Percentiles rank a stretch among this genome's conserved stretches.
These are phyloP conservation scores for Backusella liffmaniae DNA, from an alignment of 192 early-diverging fungal species.

Conservation along the genomic window DNA sequence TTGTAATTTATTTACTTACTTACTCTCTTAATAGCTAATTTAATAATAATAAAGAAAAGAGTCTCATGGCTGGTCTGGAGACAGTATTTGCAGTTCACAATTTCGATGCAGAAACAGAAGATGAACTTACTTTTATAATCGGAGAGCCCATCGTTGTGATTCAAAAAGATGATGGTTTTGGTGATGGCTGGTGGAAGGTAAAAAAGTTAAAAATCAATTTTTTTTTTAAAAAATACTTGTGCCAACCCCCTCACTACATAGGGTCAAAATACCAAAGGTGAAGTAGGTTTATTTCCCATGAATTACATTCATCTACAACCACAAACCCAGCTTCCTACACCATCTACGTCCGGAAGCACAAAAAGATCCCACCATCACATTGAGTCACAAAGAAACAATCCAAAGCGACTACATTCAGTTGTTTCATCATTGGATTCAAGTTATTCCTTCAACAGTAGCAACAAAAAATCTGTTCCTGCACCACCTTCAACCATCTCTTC, in stretches of 20 bases:
- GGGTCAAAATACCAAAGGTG: conserved; percentile 62
- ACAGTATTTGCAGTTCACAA: conserved; percentile 58
- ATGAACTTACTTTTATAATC: conserved; percentile 67
- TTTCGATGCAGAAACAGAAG: conserved; percentile 61
- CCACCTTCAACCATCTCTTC: background rate
- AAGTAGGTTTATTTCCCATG: conserved; percentile 70
- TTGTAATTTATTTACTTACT: background rate
- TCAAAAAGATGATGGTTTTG: conserved; percentile 69
- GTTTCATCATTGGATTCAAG: background rate
- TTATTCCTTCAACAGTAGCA: background rate
- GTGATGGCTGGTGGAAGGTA: conserved; percentile 82
- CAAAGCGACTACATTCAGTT: background rate
- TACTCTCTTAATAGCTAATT: background rate
- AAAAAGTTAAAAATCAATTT: too few species aligned
- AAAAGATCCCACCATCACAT: background rate
- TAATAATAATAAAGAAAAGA: background rate
- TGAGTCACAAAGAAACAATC: background rate
- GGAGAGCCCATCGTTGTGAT: conserved; percentile 68
- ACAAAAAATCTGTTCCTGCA: background rate
- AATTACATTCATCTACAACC: conserved; percentile 54
- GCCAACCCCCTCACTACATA: conserved; percentile 14
- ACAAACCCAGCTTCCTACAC: conserved; percentile 15
- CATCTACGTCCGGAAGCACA: conserved; percentile 8
- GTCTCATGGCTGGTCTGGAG: conserved; percentile 34
- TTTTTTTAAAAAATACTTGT: too few species aligned